Base-by-base conservation (phyloP, 2,329 filamentous ascomycete genomes). In the Microdochium nivale region DNA sequence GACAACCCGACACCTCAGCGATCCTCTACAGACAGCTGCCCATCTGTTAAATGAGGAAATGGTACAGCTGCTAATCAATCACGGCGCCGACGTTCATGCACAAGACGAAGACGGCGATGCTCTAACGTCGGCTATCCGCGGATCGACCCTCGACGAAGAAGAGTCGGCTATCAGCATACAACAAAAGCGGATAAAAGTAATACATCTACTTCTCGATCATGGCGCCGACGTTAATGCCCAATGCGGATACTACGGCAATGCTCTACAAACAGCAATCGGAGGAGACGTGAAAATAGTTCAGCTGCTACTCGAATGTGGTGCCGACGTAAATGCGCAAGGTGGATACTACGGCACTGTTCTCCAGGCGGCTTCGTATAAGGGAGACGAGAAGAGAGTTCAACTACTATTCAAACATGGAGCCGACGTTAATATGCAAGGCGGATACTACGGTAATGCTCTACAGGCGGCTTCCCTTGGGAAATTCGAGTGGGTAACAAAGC, bases 321-420 rank as follows among this genome's bases (percentile, higher is more conserved):
- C 51, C 16, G 37, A 25, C 16, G 40, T 53, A 40, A 55, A 44
- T 58, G 53, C n/a, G n/a, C n/a, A n/a, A n/a, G n/a, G n/a, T n/a
- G n/a, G n/a, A n/a, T n/a, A n/a, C n/a, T n/a, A n/a, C 48, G 55
- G 56, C 24, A 58, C 53, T 52, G 52, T 60, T n/a, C 47, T 62
- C 9, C 55, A 59, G 37, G 53, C 49, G 25, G 54, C 55, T 27
- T 54, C 49, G 2, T n/a, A 7, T 2, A 19, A 27, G 1, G 51
- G 55, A 23, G n/a, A 51, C 14, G 27, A 30, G 14, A 23, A 33
- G 13, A 51, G 49, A 13, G 51, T 49, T 10, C 19, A 48, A 51
- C 30, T 51, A 8, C 44, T 58, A 4, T 37, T 60, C 5, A 11
- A 30, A 5, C 5, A 30, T 7, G 57, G 16, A 43, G 14, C 35